Conservation (phyloP, 116 monocot species). For the Cymodocea nodosa region DNA sequence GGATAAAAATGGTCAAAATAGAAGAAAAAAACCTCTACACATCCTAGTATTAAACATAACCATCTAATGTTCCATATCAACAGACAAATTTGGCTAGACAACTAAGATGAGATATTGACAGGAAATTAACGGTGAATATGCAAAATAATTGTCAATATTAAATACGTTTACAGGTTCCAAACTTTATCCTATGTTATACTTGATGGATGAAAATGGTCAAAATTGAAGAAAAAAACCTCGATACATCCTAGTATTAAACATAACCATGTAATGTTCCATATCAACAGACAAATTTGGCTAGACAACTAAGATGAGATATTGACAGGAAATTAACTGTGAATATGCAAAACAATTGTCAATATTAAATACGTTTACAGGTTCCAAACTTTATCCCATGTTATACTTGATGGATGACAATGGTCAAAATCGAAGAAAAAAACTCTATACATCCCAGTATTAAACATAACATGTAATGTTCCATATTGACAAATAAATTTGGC, state of each 20-base stretch:
- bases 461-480: no score
- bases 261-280: no score
- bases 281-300: no score
- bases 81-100: no score
- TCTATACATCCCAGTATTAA: no score
- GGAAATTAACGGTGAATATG: constrained; percentile 49
- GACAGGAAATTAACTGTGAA: constrained; percentile 66
- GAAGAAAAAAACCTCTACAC: not conserved
- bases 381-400: not conserved
- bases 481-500: no score
- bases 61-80: no score
- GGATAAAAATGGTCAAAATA: not conserved
- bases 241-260: no score
- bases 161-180: not conserved
- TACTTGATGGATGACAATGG: not conserved
- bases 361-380: not conserved
- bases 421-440: not conserved
- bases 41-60: no score
- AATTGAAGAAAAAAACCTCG: not conserved
- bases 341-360: not conserved
- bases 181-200: not conserved
- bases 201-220: not conserved
- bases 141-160: not conserved
- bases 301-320: no score
- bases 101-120: constrained; percentile 9